Evolutionary conservation across 2,329 filamentous ascomycete species (phyloP).

Genomic region (Diaporthe eres): DNA sequence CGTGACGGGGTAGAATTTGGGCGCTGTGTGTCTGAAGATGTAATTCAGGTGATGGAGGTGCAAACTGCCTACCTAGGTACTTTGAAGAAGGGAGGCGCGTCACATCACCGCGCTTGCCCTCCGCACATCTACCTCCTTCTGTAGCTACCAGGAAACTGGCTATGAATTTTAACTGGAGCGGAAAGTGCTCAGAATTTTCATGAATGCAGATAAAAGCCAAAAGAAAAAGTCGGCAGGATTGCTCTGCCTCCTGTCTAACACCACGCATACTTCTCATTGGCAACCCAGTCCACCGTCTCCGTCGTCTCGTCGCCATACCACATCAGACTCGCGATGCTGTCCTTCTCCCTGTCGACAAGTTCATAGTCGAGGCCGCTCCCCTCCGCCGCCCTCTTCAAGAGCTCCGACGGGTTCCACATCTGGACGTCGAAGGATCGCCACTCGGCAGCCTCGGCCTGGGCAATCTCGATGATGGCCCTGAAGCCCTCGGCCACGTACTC

Average conservation of each 20-base stretch:
- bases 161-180: background rate
- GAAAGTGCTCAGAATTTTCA: background rate
- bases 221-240: background rate
- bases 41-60: background rate
- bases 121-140: background rate
- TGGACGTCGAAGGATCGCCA: conserved; percentile 81
- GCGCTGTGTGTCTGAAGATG: background rate
- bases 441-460: conserved; percentile 77
- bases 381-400: conserved; percentile 63
- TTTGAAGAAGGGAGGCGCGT: conserved; percentile 8
- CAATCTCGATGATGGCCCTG: conserved; percentile 74
- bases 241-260: conserved; percentile 60
- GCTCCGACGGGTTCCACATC: conserved; percentile 84
- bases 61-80: background rate
- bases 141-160: background rate
- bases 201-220: too few relatives aligned
- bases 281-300: conserved; percentile 77
- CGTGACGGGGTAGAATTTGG: background rate
- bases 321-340: conserved; percentile 79
- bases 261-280: conserved; percentile 85
- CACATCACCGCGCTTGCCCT: conserved; percentile 3
- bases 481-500: conserved; percentile 67
- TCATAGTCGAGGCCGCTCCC: conserved; percentile 63
- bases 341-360: conserved; percentile 69
- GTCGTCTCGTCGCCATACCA: conserved; percentile 74